Percentiles rank a stretch among this genome's conserved stretches.
phyloP scores from a whole-genome alignment of 257 asterid genomes.

The Plantago ovata region DNA sequence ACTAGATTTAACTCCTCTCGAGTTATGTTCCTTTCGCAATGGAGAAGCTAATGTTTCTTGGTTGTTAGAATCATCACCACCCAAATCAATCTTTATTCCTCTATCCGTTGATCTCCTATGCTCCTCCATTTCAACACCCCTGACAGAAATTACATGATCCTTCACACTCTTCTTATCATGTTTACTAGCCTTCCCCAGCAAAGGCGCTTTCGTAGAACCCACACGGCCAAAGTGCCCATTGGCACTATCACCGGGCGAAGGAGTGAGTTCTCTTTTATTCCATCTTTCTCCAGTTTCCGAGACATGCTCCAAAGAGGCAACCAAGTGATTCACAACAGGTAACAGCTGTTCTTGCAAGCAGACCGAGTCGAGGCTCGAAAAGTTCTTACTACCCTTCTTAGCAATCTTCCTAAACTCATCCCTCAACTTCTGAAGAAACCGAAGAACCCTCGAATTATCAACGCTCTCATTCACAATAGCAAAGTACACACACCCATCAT shows the following conservation, averaged over 20 bases:
- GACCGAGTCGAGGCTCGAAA: slow-evolving; percentile 30
- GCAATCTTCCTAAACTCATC: slow-evolving; percentile 48
- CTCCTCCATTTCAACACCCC: slow-evolving; percentile 50
- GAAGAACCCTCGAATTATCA: slow-evolving; percentile 34
- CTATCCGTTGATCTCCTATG: slow-evolving; percentile 37
- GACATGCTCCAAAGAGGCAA: slow-evolving; percentile 37
- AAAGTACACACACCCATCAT: slow-evolving; percentile 48
- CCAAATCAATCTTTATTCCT: slow-evolving; percentile 27
- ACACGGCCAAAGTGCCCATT: slow-evolving; percentile 29
- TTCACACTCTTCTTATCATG: slow-evolving; percentile 52
- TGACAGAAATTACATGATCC: slow-evolving; percentile 37
- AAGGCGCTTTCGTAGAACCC: slow-evolving; percentile 54
- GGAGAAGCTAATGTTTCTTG: slow-evolving; percentile 34
- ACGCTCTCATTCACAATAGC: slow-evolving; percentile 45
- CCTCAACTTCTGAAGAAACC: slow-evolving; percentile 46
- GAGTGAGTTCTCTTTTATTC: slow-evolving; percentile 19
- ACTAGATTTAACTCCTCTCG: slow-evolving; percentile 31
- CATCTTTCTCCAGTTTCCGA: slow-evolving; percentile 20
- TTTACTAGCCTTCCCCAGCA: slow-evolving; percentile 53
- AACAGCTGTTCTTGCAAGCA: slow-evolving; percentile 49
- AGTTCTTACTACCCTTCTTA: slow-evolving; percentile 30
- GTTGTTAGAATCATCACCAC: slow-evolving; percentile 23
- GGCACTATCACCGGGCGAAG: slow-evolving; percentile 26
- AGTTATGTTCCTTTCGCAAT: slow-evolving; percentile 35
- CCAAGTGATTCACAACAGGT: slow-evolving; percentile 37